phyloP scores from a whole-genome alignment of 305 asterid species.

The Solanum chacoense region DNA sequence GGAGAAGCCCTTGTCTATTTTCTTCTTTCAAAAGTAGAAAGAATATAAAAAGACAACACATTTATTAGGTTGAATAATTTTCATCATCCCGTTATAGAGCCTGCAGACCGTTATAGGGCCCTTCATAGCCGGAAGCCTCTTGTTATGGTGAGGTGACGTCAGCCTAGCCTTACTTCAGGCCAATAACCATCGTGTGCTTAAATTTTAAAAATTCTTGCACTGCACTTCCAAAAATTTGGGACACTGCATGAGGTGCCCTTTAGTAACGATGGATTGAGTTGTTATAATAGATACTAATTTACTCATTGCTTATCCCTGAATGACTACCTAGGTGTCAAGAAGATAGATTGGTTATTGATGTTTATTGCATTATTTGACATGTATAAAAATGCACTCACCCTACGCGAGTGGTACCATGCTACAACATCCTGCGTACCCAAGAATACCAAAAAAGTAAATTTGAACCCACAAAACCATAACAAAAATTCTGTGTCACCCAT shows the following conservation, averaged over 20 bases:
- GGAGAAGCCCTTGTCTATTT: too few species aligned
- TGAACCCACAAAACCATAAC: background rate
- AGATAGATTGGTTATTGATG: background rate
- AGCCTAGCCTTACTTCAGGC: too few species aligned
- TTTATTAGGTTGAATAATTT: too few species aligned
- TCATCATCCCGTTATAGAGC: too few species aligned
- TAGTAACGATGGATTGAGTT: background rate
- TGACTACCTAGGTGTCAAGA: background rate
- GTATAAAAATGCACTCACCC: background rate
- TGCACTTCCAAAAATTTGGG: background rate
- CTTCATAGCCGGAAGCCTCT: too few species aligned
- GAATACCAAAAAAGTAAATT: background rate
- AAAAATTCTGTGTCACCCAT: too few species aligned
- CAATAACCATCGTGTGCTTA: background rate
- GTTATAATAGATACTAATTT: background rate
- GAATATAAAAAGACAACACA: too few species aligned
- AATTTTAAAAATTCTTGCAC: background rate
- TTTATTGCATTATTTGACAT: background rate
- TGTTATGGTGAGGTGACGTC: too few species aligned
- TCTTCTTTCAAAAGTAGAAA: too few species aligned
- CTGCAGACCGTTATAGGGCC: too few species aligned
- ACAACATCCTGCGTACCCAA: background rate
- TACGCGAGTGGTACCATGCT: background rate
- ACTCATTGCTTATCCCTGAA: background rate
- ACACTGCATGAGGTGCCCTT: background rate